Conservation (phyloP, 352 stramenopile genomes). For the Hyaloperonospora brassicae region DNA sequence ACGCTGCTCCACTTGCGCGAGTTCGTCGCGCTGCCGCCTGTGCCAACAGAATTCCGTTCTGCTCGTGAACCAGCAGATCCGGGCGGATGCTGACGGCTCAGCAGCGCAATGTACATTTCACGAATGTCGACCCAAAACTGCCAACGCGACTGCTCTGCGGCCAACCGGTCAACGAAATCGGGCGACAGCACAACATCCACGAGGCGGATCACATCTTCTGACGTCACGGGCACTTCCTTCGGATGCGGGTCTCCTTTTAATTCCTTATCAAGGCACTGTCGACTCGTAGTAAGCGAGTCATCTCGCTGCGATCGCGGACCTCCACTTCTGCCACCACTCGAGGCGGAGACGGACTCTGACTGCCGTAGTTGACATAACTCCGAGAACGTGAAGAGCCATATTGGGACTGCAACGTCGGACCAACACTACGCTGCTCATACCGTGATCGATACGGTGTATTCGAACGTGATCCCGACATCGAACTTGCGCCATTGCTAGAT, state of each 20-base stretch:
- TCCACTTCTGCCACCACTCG: conserved; percentile 25
- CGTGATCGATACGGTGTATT: conserved; percentile 21
- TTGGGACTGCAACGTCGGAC: conserved; percentile 6
- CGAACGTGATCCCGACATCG: conserved; percentile 6
- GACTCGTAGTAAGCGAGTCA: conserved; percentile 7
- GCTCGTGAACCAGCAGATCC: conserved; percentile 9
- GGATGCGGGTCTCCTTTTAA: conserved; percentile 31
- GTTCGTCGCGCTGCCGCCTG: conserved; percentile 28
- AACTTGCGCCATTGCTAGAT: conserved; percentile 11
- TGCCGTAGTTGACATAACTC: conserved; percentile 25
- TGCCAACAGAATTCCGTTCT: conserved; percentile 16
- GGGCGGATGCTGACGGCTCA: conserved; percentile 28
- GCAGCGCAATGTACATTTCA: conserved; percentile 60
- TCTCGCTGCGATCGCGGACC: conserved; percentile 7
- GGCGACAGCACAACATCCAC: conserved; percentile 67
- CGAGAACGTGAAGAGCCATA: conserved; percentile 16
- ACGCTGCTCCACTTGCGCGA: conserved; percentile 72
- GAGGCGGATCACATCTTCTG: conserved; percentile 64
- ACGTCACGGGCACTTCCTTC: conserved; percentile 59
- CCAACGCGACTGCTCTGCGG: conserved; percentile 57
- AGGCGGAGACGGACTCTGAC: conserved; percentile 27
- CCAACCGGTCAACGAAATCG: conserved; percentile 61
- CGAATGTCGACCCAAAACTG: conserved; percentile 76
- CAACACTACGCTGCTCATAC: conserved; percentile 19
- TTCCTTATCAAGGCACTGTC: conserved; percentile 30